These are phyloP conservation scores for Suillus subluteus DNA, from an alignment of 768 basidiomycete genomes.

Conservation along the genomic window DNA sequence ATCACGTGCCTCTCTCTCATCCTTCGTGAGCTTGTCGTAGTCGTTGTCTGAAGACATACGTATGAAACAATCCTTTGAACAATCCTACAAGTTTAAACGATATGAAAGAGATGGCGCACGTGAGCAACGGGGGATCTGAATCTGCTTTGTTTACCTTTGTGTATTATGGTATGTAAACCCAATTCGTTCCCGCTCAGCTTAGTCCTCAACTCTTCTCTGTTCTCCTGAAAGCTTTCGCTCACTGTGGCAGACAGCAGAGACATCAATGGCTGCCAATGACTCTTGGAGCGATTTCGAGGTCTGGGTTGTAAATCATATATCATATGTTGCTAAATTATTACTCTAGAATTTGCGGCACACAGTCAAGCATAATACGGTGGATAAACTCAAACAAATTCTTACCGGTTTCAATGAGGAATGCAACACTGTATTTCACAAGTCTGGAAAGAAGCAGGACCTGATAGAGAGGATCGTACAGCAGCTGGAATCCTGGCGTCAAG, in stretches of 20 bases:
- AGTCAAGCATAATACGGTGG: conserved; percentile 81
- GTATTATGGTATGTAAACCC: conserved; percentile 27
- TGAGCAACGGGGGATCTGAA: conserved; percentile 19
- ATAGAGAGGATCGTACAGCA: conserved; percentile 71
- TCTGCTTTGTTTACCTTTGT: conserved; percentile 37
- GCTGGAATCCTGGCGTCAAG: conserved; percentile 63
- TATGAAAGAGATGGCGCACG: conserved; percentile 30
- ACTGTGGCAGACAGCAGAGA: conserved; percentile 9
- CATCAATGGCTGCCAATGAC: conserved; percentile 62
- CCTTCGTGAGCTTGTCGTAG: conserved; percentile 76
- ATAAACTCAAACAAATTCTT: conserved; percentile 83
- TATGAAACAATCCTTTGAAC: conserved; percentile 18
- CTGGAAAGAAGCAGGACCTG: conserved; percentile 87
- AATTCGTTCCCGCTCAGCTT: conserved; percentile 18
- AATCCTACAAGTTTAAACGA: conserved; percentile 11
- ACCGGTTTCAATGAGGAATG: conserved; percentile 81
- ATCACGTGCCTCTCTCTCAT: conserved; percentile 77
- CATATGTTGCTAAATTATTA: conserved; percentile 24
- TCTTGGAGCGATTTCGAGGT: conserved; percentile 80
- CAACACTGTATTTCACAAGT: conserved; percentile 63
- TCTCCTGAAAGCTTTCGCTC: conserved; percentile 17
- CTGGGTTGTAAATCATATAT: conserved; percentile 25
- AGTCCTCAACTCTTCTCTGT: conserved; percentile 15
- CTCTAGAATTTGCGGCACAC: conserved; percentile 67
- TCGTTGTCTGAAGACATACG: conserved; percentile 47